Evolutionary conservation across 2,329 filamentous ascomycete genomes (phyloP).

Genomic region (Dactylellina haptotyla): DNA sequence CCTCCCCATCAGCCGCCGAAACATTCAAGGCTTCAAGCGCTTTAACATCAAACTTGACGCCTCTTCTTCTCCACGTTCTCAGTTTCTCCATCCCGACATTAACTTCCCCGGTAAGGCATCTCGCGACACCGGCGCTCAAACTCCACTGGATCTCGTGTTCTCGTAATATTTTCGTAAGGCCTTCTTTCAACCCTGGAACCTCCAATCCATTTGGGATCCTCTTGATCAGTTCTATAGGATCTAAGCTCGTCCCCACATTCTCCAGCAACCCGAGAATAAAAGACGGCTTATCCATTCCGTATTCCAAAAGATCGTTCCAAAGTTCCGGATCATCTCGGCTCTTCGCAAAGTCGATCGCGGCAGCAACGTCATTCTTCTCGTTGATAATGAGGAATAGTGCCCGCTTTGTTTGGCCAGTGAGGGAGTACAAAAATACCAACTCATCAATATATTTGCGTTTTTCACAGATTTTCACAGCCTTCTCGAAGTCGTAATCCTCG

Average conservation of each 20-base stretch:
- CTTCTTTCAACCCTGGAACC: conserved; percentile 88
- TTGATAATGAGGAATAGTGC: conserved; percentile 94
- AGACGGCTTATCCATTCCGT: conserved; percentile 95
- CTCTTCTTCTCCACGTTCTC: conserved; percentile 80
- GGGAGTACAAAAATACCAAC: conserved; percentile 93
- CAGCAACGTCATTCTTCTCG: conserved; percentile 86
- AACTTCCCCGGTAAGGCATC: conserved; percentile 87
- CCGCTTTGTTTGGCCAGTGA: conserved; percentile 91
- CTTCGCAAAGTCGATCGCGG: conserved; percentile 94
- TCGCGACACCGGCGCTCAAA: conserved; percentile 88
- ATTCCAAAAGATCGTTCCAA: conserved; percentile 93
- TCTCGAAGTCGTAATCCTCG: conserved; percentile 87
- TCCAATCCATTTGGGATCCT: conserved; percentile 93
- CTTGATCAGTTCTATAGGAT: conserved; percentile 87
- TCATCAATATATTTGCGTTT: conserved; percentile 83
- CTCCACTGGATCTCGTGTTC: conserved; percentile 96
- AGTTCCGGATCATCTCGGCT: conserved; percentile 90
- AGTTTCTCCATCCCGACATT: conserved; percentile 82
- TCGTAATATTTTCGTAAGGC: conserved; percentile 87
- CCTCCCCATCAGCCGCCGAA: conserved; percentile 57
- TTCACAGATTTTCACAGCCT: conserved; percentile 82
- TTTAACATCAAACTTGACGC: conserved; percentile 84
- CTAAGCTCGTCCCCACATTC: conserved; percentile 91
- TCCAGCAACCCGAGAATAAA: conserved; percentile 93
- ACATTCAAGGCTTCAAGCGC: conserved; percentile 55